phyloP scores from a whole-genome alignment of 1,284 basidiomycete genomes.

The Phaffia rhodozyma region DNA sequence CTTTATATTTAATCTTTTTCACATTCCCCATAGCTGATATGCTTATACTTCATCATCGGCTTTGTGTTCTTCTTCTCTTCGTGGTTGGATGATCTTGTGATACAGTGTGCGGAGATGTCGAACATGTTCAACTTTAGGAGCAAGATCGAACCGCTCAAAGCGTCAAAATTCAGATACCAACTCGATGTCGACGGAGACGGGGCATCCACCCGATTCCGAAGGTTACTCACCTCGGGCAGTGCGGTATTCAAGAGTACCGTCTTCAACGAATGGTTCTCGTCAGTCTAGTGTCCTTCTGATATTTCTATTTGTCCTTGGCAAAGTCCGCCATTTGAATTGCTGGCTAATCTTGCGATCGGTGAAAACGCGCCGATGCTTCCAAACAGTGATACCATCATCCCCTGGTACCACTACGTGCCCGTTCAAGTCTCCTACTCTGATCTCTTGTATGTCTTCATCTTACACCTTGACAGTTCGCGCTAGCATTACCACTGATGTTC shows the following conservation, averaged over 20 bases:
- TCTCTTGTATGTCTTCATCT: conserved; percentile 8
- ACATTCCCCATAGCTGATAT: not conserved
- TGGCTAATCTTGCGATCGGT: too few relatives aligned
- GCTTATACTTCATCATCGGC: too few relatives aligned
- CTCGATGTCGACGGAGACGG: conserved; percentile 42
- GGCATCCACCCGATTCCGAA: conserved; percentile 51
- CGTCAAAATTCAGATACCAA: conserved; percentile 3
- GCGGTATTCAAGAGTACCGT: conserved; percentile 13
- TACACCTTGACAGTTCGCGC: too few relatives aligned
- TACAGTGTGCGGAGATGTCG: conserved; percentile 12
- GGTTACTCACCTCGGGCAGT: conserved; percentile 29
- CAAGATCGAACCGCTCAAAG: not conserved
- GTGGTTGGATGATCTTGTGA: not conserved
- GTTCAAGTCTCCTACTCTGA: conserved; percentile 11
- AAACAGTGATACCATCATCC: conserved; percentile 1
- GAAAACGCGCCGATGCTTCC: too few relatives aligned
- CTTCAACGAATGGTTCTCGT: conserved; percentile 11
- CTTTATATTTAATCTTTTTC: not conserved
- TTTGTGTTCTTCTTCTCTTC: too few relatives aligned
- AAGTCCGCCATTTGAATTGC: too few relatives aligned
- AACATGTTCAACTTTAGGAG: conserved; percentile 3
- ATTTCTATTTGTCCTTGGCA: too few relatives aligned
- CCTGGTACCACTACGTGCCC: conserved; percentile 18
- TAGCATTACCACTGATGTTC: too few relatives aligned
- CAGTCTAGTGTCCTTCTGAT: too few relatives aligned